Percentiles rank a stretch among this genome's conserved stretches.
phyloP scores from a whole-genome alignment of 139 green algal genomes.

The Picochlorum sp. region DNA sequence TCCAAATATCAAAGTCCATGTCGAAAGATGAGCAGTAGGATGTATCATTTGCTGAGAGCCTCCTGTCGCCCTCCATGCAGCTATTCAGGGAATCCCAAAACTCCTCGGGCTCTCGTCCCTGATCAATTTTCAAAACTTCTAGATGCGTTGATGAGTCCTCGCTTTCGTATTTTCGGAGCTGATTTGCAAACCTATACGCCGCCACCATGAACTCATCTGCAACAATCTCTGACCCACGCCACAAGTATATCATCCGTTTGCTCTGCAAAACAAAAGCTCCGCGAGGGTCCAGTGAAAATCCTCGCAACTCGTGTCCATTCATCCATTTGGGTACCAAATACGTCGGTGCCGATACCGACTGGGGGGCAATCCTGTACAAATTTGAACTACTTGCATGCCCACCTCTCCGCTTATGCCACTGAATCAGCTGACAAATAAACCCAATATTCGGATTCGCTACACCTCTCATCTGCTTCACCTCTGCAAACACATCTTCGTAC shows the following conservation, averaged over 20 bases:
- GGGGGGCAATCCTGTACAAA: conserved; percentile 65
- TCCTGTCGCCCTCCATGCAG: too few relatives aligned
- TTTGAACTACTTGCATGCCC: conserved; percentile 16
- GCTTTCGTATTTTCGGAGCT: conserved; percentile 35
- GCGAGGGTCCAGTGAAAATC: conserved; percentile 42
- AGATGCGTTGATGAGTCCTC: conserved; percentile 28
- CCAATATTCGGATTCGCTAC: conserved; percentile 95
- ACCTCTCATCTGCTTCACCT: conserved; percentile 67
- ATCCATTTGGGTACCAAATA: conserved; percentile 48
- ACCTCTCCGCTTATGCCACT: conserved; percentile 74
- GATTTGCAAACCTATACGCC: conserved; percentile 30
- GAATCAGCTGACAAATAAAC: conserved; percentile 79
- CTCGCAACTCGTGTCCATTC: conserved; percentile 1
- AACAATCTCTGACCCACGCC: conserved; percentile 23
- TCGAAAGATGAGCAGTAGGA: conserved; percentile 11
- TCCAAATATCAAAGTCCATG: conserved; percentile 28
- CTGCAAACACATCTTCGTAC: conserved; percentile 78
- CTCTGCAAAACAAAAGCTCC: conserved; percentile 53
- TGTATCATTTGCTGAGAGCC: too few relatives aligned
- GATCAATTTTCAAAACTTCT: conserved; percentile 22
- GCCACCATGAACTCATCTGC: conserved; percentile 22
- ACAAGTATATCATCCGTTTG: conserved; percentile 30
- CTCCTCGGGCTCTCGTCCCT: conserved; percentile 30
- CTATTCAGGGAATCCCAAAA: conserved; percentile 8
- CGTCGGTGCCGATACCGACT: conserved; percentile 46